Evolutionary conservation across 345 rosid species (phyloP).

Genomic region (Camelina neglecta): DNA sequence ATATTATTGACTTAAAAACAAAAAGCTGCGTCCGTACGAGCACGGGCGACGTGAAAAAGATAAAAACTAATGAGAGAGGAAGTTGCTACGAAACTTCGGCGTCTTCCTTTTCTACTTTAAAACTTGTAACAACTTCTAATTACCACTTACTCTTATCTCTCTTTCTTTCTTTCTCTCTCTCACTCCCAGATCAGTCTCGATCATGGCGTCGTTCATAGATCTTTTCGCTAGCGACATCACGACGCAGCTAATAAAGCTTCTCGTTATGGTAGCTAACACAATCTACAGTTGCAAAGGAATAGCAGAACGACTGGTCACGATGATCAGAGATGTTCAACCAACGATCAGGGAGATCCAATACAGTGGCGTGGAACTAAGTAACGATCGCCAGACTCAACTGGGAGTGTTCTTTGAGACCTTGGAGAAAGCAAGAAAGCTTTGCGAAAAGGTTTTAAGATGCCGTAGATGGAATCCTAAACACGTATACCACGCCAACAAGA

Average conservation of each 20-base stretch:
- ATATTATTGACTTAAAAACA: too few relatives aligned
- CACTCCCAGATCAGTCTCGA: background rate
- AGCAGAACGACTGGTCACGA: background rate
- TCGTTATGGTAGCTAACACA: background rate
- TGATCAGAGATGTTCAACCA: background rate
- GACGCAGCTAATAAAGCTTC: background rate
- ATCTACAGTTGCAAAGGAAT: conserved; percentile 1
- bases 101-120: background rate
- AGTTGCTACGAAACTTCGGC: background rate
- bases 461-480: background rate
- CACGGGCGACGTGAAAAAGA: too few relatives aligned
- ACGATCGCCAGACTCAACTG: background rate
- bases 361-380: background rate
- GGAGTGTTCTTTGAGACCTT: background rate
- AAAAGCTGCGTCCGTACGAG: too few relatives aligned
- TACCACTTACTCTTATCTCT: background rate
- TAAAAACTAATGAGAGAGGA: background rate
- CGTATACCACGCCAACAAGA: background rate
- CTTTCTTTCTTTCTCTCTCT: background rate
- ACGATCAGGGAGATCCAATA: conserved; percentile 1
- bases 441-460: conserved; percentile 3
- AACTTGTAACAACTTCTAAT: background rate
- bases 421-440: background rate
- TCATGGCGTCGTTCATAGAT: background rate
- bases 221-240: background rate